These are phyloP conservation scores for Fusarium buxicola DNA, from an alignment of 2,329 filamentous ascomycete genomes.

Conservation along the genomic window DNA sequence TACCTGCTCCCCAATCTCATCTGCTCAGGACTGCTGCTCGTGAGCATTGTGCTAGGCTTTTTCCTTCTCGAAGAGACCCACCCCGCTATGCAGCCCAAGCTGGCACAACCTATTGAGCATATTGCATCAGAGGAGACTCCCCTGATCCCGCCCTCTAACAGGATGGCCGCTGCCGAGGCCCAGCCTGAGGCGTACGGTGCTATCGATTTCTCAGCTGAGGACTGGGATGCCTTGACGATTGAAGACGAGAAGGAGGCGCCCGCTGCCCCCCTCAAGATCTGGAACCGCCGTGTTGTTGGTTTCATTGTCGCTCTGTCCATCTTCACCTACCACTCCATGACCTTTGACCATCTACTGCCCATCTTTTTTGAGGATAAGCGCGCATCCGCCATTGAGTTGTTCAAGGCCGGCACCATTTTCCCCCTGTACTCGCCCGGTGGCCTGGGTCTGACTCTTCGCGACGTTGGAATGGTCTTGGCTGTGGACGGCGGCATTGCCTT, in stretches of 20 bases:
- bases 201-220: constrained; percentile 62
- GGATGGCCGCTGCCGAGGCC: constrained; percentile 76
- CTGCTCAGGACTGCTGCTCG: constrained; percentile 78
- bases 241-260: constrained; percentile 50
- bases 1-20: constrained; percentile 92
- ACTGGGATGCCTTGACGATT: constrained; percentile 57
- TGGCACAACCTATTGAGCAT: constrained; percentile 59
- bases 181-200: constrained; percentile 85
- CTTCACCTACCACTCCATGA: constrained; percentile 96
- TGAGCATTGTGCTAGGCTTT: constrained; percentile 85
- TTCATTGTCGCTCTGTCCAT: constrained; percentile 86
- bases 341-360: constrained; percentile 89
- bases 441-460: constrained; percentile 70
- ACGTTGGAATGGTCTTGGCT: constrained; percentile 71
- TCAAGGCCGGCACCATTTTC: constrained; percentile 50
- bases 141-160: constrained; percentile 79
- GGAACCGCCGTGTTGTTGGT: constrained; percentile 74
- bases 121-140: constrained; percentile 76
- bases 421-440: constrained; percentile 70
- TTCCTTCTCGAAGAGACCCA: constrained; percentile 89
- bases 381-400: constrained; percentile 54
- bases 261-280: constrained; percentile 55
- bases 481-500: constrained; percentile 69
- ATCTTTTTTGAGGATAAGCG: constrained; percentile 90
- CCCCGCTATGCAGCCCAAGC: constrained; percentile 77